Percentiles rank a stretch among this genome's conserved stretches.
These are phyloP conservation scores for Gracilaria vermiculophylla DNA, from an alignment of 23 red algal species.

Conservation along the genomic window DNA sequence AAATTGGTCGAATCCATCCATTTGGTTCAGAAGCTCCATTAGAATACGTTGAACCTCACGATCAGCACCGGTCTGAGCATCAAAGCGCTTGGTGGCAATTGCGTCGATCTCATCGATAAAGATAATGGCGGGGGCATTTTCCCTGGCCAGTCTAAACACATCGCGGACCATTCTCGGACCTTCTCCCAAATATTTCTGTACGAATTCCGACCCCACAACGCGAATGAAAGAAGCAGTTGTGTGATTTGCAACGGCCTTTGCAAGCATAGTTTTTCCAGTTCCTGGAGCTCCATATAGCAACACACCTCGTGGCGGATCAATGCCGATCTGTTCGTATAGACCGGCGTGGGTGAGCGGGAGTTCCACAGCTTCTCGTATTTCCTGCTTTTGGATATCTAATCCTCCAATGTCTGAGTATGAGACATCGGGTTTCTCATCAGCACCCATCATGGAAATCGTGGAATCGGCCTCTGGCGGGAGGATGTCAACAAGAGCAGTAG, in stretches of 20 bases:
- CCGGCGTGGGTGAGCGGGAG: conserved; percentile 96
- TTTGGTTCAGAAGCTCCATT: conserved; percentile 99
- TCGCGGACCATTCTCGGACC: conserved; percentile 99
- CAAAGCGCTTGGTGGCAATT: conserved; percentile 98
- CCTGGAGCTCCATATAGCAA: conserved; percentile 95
- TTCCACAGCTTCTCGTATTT: conserved; percentile 99
- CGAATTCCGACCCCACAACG: conserved; percentile 96
- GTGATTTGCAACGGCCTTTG: conserved; percentile 98
- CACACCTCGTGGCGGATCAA: conserved; percentile 97
- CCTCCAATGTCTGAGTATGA: conserved; percentile 98
- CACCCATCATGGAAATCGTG: conserved; percentile 93
- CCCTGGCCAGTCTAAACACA: conserved; percentile 93
- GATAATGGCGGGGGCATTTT: conserved; percentile 94
- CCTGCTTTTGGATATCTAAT: conserved; percentile 99
- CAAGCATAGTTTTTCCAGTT: conserved; percentile 98
- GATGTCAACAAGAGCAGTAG: conserved; percentile 95
- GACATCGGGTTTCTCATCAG: conserved; percentile 94
- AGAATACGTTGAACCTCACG: conserved; percentile 99
- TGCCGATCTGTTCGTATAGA: conserved; percentile 95
- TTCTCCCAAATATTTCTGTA: conserved; percentile 99
- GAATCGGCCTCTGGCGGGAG: conserved; percentile 97
- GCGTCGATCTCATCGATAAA: conserved; percentile 99
- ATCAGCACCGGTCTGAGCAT: conserved; percentile 99
- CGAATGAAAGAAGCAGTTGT: conserved; percentile 98
- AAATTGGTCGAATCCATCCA: conserved; percentile 99